Evolutionary conservation across 768 basidiomycete species (phyloP), one percentile per base, ranked within the genome.

Genomic region (Tricholomella constricta): DNA sequence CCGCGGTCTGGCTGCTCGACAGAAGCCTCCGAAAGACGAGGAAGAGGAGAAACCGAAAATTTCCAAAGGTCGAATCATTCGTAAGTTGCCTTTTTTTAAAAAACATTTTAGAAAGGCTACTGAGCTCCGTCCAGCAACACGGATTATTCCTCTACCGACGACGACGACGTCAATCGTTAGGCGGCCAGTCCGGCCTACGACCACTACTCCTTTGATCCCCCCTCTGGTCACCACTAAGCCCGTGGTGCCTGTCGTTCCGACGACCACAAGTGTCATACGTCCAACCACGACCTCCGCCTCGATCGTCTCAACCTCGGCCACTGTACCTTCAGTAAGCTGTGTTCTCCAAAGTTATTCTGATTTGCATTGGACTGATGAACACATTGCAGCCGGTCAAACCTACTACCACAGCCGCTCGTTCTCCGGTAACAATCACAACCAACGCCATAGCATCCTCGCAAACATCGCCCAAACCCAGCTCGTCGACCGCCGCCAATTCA

Each of bases 1-100:
- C 22, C 57, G 46, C 42, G 46, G 32, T 29, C 45, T 52, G 9
- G 51, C 44, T 36, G 57, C 51, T 37, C 57, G 57, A 42, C 47
- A 46, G n/a, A 14, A 20, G n/a, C 9, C 23, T 10, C 12, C 15
- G 25, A 15, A 7, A 7, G 5, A 7, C 8, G 6, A 6, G 25
- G n/a, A 26, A 8, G 26, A 27, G n/a, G n/a, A 2, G 4, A 43
- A 15, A 2, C 1, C 1, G 26, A n/a, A 1, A 27, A 25, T 12
- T 9, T n/a, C 25, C n/a, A n/a, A n/a, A 26, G 22, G 9, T 12
- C 1, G 8, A 26, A 20, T 32, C 4, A 4, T 32, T 3, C 31
- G 4, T 9, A 32, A 14, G 10, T 14, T 10, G 31, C 14, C 3
- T 2, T 10, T 32, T 14, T 9, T 32, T 4, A 11, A n/a, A n/a